A percentile compares a stretch with the other conserved stretches of the same genome.
These are phyloP conservation scores for Yamadazyma kanchanaburiensis DNA, from an alignment of 1,139 yeast genomes.

Conservation along the genomic window DNA sequence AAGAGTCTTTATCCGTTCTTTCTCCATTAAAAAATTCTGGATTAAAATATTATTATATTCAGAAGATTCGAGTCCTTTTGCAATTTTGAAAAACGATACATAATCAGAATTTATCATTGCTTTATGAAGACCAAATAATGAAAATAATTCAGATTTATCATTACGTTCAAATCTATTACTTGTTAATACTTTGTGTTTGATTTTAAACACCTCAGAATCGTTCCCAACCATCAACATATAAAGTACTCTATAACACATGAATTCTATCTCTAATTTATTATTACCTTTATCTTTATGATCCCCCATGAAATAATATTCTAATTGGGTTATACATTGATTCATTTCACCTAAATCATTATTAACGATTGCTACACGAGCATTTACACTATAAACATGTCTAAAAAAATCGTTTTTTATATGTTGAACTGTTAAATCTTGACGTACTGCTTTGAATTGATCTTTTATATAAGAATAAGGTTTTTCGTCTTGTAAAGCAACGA, in stretches of 20 bases:
- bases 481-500: constrained; percentile 45
- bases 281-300: background rate
- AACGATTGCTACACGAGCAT: constrained; percentile 83
- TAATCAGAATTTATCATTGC: constrained; percentile 42
- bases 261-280: constrained; percentile 48
- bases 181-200: constrained; percentile 19
- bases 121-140: constrained; percentile 23
- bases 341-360: constrained; percentile 88
- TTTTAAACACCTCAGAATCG: constrained; percentile 42
- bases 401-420: constrained; percentile 79
- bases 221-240: constrained; percentile 80
- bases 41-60: constrained; percentile 27
- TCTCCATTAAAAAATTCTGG: constrained; percentile 41
- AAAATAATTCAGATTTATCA: constrained; percentile 19
- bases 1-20: constrained; percentile 62
- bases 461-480: constrained; percentile 72
- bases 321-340: constrained; percentile 89
- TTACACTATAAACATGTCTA: constrained; percentile 75
- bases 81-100: constrained; percentile 47
- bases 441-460: constrained; percentile 84
- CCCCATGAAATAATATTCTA: constrained; percentile 55
- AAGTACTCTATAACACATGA: constrained; percentile 69
- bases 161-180: constrained; percentile 19
- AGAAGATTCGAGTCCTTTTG: constrained; percentile 18
- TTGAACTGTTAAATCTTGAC: constrained; percentile 94